Evolutionary conservation across 306 rosid genomes (phyloP).

Genomic region (Quercus parvula): DNA sequence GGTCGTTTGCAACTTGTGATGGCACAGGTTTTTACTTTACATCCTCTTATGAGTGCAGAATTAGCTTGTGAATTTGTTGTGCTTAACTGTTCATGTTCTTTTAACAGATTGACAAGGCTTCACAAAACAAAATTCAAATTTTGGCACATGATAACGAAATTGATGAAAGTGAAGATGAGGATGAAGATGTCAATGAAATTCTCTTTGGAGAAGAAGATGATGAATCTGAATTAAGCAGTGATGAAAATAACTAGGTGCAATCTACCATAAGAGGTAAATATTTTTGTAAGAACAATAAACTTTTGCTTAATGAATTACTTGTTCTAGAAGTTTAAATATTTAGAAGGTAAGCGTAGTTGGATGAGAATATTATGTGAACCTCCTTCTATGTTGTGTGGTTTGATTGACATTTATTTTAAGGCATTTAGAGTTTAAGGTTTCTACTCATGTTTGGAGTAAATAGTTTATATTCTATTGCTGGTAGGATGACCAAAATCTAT

Average conservation of each 20-base stretch:
- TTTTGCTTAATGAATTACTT: not conserved
- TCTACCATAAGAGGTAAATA: not conserved
- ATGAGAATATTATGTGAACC: not conserved
- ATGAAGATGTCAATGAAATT: conserved; percentile 44
- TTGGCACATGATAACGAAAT: conserved; percentile 23
- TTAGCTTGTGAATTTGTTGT: conserved; percentile 15
- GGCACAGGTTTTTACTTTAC: conserved; percentile 59
- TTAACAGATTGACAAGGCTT: conserved; percentile 69
- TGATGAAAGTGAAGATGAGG: conserved; percentile 51
- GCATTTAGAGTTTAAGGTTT: not conserved
- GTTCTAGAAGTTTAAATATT: not conserved
- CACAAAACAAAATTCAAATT: conserved; percentile 32
- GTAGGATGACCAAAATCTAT: not conserved
- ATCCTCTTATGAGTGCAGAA: conserved; percentile 5
- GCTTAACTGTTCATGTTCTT: conserved; percentile 3
- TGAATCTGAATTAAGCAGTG: conserved; percentile 79
- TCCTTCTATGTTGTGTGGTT: not conserved
- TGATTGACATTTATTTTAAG: not conserved
- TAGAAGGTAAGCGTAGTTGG: not conserved
- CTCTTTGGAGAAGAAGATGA: conserved; percentile 54
- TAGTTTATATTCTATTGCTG: not conserved
- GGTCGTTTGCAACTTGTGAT: conserved; percentile 83
- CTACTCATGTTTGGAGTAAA: not conserved
- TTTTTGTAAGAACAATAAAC: not conserved
- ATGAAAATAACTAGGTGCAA: conserved; percentile 49